Evolutionary conservation across 2,329 filamentous ascomycete species (phyloP), one percentile per base, ranked within the genome.

Genomic region (Chaetomiaceae sp.): DNA sequence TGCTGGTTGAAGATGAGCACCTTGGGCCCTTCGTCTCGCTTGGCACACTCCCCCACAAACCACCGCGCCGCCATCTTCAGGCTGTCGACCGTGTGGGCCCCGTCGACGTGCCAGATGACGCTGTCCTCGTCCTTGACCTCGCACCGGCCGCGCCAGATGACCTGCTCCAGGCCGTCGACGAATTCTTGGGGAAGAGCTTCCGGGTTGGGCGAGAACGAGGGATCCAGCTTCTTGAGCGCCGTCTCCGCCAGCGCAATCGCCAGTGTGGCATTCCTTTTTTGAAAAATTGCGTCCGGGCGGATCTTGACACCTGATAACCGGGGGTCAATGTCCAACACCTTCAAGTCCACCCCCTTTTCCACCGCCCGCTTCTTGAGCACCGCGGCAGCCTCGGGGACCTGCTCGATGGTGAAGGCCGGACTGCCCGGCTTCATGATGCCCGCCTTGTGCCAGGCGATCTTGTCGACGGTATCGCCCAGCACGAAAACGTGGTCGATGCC

Each of bases 1-100:
- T 85, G 82, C 70, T 97, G 94, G 69, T 96, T 97, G 78, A 97
- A 99, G 51, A 97, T 85, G 45, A 99, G 75, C 37, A 78, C 69
- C 43, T 75, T 74, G 1, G 70, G 71, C 0, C 72, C 75, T 22
- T 70, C 72, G 12, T 9, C 68, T 68, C 63, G 64, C 44, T 55
- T 56, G 27, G 67, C 64, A n/a, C 65, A 73, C 62, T 80, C 75
- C 9, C 69, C 68, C 2, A 83, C 81, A 65, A 96, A 97, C 91
- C 91, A 96, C 57, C 81, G 80, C 0, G 85, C 85, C 4, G 90
- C 89, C 60, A 89, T 80, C 59, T 87, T 82, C 51, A 99, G 85
- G 66, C 91, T 96, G 66, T 97, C 92, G 3, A 87, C 77, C 0
- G 92, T 99, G 70, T 99, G 94, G 2, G 91, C 94, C 8, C 94